Evolutionary conservation across 805 yeast genomes (phyloP).

Genomic region (Wickerhamia fluorescens): DNA sequence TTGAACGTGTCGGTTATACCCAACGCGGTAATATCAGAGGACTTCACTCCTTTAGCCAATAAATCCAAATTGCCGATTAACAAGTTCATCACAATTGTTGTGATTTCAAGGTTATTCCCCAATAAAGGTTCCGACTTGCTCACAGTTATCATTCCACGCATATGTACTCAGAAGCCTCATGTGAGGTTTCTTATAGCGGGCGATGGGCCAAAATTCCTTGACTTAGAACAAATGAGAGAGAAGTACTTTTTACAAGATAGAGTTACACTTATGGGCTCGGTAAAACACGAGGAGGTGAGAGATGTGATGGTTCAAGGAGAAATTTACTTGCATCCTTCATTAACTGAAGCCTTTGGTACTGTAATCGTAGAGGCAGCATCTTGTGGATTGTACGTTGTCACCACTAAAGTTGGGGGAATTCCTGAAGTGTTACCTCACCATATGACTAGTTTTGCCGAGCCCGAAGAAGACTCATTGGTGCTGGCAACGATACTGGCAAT

Average conservation of each 20-base stretch:
- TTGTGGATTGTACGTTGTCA: slow-evolving; percentile 88
- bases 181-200: slow-evolving; percentile 89
- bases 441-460: slow-evolving; percentile 88
- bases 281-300: slow-evolving; percentile 87
- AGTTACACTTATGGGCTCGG: slow-evolving; percentile 78
- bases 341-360: slow-evolving; percentile 97
- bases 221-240: slow-evolving; percentile 93
- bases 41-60: slow-evolving; percentile 50
- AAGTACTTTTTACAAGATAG: slow-evolving; percentile 76
- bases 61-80: slow-evolving; percentile 5
- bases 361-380: slow-evolving; percentile 96
- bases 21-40: slow-evolving; percentile 83
- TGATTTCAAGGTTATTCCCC: slow-evolving; percentile 86
- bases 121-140: slow-evolving; percentile 93
- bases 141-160: slow-evolving; percentile 75
- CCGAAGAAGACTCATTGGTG: slow-evolving; percentile 78
- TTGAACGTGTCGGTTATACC: slow-evolving; percentile 82
- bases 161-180: slow-evolving; percentile 55
- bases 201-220: slow-evolving; percentile 92
- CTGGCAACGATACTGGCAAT: slow-evolving; percentile 71
- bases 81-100: slow-evolving; percentile 69
- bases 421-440: slow-evolving; percentile 92
- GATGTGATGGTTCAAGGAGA: slow-evolving; percentile 92
- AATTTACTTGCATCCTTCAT: slow-evolving; percentile 85
- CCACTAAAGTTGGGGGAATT: slow-evolving; percentile 95